A percentile compares a stretch with the other conserved stretches of the same genome.
Conservation (phyloP, 768 basidiomycete species). For the Pleurotus platypus region DNA sequence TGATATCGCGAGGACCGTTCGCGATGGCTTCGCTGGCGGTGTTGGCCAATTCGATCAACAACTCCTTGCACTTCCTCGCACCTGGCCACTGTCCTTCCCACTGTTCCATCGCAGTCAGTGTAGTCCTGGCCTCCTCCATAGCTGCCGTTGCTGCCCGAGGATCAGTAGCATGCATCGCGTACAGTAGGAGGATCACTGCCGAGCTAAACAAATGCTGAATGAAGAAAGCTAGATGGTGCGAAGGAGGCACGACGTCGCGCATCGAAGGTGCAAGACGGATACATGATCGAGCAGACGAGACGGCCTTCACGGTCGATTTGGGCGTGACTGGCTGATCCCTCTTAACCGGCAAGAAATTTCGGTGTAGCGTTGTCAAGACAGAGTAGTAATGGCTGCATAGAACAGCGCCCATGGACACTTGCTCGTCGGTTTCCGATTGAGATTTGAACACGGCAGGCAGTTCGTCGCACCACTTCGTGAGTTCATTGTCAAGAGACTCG, state of each 20-base stretch:
- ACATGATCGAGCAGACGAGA: slow-evolving; percentile 81
- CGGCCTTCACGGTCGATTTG: slow-evolving; percentile 75
- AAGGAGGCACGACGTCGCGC: slow-evolving; percentile 78
- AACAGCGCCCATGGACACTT: slow-evolving; percentile 82
- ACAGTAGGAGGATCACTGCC: slow-evolving; percentile 79
- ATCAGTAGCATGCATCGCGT: slow-evolving; percentile 81
- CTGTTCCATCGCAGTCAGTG: slow-evolving; percentile 65
- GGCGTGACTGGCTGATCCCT: slow-evolving; percentile 66
- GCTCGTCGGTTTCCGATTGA: slow-evolving; percentile 67
- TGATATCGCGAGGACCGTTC: slow-evolving; percentile 22
- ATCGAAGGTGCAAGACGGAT: slow-evolving; percentile 83
- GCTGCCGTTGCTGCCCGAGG: slow-evolving; percentile 60
- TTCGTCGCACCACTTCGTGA: slow-evolving; percentile 82
- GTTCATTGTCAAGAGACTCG: slow-evolving; percentile 70
- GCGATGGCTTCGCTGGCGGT: slow-evolving; percentile 69
- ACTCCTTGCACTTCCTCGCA: slow-evolving; percentile 81
- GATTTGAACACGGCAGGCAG: slow-evolving; percentile 75
- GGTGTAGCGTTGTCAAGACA: slow-evolving; percentile 81
- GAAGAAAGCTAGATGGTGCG: slow-evolving; percentile 86
- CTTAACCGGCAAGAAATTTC: slow-evolving; percentile 80
- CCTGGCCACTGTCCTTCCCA: slow-evolving; percentile 91
- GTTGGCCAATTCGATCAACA: slow-evolving; percentile 64
- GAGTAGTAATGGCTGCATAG: slow-evolving; percentile 90
- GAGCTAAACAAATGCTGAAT: slow-evolving; percentile 89
- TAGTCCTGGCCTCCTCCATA: slow-evolving; percentile 79